phyloP scores from a whole-genome alignment of 768 basidiomycete species.

The Termitomyces sp. region DNA sequence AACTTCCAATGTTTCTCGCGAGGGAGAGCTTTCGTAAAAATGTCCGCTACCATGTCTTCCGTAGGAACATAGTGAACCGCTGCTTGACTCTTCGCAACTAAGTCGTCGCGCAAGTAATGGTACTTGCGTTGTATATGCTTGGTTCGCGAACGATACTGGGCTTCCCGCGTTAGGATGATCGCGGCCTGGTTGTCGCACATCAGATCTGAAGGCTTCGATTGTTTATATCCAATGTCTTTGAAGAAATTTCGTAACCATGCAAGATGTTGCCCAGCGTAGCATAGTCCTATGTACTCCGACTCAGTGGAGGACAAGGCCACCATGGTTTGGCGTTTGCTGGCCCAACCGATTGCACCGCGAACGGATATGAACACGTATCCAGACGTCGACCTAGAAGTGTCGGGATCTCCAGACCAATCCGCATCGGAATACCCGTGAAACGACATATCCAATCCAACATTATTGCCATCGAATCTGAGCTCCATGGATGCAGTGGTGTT shows the following conservation, averaged over 20 bases:
- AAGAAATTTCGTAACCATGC: background rate
- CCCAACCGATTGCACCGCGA: background rate
- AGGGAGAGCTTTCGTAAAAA: no score
- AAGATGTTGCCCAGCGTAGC: background rate
- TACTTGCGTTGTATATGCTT: background rate
- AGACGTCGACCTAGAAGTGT: background rate
- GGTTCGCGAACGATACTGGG: background rate
- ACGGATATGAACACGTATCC: background rate
- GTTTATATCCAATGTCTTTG: background rate
- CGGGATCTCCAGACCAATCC: background rate
- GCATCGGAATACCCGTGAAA: background rate
- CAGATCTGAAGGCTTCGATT: background rate
- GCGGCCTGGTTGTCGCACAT: background rate
- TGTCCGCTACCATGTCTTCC: no score
- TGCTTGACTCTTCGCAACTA: no score
- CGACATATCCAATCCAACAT: background rate
- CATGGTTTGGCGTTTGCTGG: no score
- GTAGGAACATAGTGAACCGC: no score
- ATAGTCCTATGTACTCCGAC: background rate
- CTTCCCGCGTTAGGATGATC: background rate
- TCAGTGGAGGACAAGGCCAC: background rate
- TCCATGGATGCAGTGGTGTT: background rate
- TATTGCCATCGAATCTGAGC: background rate
- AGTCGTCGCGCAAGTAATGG: background rate
- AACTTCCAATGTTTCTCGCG: no score